Base-by-base conservation (phyloP, 2,329 filamentous ascomycete species). In the Albophoma yamanashiensis region DNA sequence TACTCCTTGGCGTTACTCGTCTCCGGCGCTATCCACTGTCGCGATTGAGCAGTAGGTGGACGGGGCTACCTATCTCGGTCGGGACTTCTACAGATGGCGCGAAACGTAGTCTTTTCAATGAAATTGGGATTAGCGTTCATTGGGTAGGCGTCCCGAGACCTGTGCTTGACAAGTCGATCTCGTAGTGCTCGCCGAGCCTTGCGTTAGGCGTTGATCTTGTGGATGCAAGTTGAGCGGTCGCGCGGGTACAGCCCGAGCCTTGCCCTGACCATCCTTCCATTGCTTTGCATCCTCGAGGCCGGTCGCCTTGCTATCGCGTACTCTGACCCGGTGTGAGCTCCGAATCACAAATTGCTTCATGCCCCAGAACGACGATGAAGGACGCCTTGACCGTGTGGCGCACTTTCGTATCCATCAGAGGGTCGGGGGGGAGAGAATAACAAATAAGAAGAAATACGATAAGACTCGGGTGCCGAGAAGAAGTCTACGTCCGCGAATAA, bases 1-100 rank as follows among this genome's bases (percentile, higher is more conserved):
- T 17, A 17, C 14, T 27, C 9, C n/a, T 52, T 80, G 61, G 71
- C 15, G 17, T 20, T 11, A n/a, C 31, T 34, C 7, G 34, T 52
- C 20, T 52, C 17, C 27, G n/a, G 47, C 47, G 20, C n/a, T n/a
- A n/a, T n/a, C n/a, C n/a, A n/a, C 27, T 31, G 27, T 22, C 4
- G 25, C 27, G 47, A 20, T 15, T 31, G 2, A 12, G 12, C 31
- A 20, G 11, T 15, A 31, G 15, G 15, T 20, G 20, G 47, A 17
- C 6, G 3, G 20, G n/a, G 40, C 17, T 20, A 3, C 34, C 25
- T 15, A 31, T 2, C 27, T 31, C 31, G 14, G 27, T 31, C 31
- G 25, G 15, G 17, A 15, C 4, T 11, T 5, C 25, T 20, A 12
- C 17, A 34, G 47, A 34, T 20, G 17, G 47, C 27, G 27, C 47